Evolutionary conservation across 2,329 filamentous ascomycete species (phyloP).

Genomic region (Venturia nashicola): DNA sequence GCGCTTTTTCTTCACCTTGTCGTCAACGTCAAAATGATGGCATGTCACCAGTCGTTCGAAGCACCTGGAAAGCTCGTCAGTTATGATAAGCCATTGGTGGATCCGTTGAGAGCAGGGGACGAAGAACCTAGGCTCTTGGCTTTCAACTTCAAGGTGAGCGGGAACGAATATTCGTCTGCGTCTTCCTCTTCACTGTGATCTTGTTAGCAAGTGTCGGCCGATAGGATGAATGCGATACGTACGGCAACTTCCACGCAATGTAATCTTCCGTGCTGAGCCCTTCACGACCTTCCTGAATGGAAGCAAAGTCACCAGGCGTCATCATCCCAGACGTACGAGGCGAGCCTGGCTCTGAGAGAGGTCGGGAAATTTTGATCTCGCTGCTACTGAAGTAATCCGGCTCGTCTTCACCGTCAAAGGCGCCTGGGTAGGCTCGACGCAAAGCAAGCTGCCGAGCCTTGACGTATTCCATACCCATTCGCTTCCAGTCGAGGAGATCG

Average conservation of each 20-base stretch:
- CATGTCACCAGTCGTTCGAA: not conserved
- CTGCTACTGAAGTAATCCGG: conserved; percentile 85
- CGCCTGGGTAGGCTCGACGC: conserved; percentile 78
- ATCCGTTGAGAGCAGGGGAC: conserved; percentile 8
- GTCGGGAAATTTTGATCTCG: conserved; percentile 89
- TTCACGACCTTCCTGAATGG: conserved; percentile 85
- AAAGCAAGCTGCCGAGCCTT: conserved; percentile 91
- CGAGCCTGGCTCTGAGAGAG: conserved; percentile 86
- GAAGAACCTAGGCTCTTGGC: conserved; percentile 15
- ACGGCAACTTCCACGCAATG: conserved; percentile 96
- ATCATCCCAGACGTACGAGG: conserved; percentile 94
- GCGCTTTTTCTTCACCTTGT: not conserved
- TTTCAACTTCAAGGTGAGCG: conserved; percentile 43
- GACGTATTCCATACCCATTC: conserved; percentile 98
- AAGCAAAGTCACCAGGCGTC: conserved; percentile 97
- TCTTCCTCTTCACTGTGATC: conserved; percentile 76
- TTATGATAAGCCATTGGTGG: conserved; percentile 9
- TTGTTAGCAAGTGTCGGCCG: conserved; percentile 18
- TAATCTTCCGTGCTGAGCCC: conserved; percentile 94
- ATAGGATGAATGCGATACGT: conserved; percentile 31
- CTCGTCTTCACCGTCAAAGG: conserved; percentile 66
- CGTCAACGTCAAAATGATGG: not conserved
- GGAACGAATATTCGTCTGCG: conserved; percentile 63
- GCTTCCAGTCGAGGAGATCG: conserved; percentile 95
- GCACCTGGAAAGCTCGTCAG: not conserved